Conservation (phyloP, 2,329 filamentous ascomycete genomes). For the Triangularia verruculosa region DNA sequence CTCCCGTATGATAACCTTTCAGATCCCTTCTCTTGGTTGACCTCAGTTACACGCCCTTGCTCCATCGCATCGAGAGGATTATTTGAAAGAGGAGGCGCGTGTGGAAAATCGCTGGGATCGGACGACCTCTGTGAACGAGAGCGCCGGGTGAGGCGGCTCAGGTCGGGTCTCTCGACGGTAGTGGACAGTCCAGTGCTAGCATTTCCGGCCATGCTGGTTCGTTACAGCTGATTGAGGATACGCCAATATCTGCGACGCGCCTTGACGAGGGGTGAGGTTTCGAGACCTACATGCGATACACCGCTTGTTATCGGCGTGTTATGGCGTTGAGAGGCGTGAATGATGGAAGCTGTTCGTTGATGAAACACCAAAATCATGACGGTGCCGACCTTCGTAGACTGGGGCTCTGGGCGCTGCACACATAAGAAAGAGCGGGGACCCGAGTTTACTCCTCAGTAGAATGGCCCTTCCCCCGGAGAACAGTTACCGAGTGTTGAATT, state of each 20-base stretch:
- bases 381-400: no score
- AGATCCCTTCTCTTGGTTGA: neutral
- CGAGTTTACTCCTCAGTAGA: neutral
- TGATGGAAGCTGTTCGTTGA: neutral
- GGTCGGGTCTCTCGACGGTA: neutral
- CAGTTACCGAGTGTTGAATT: neutral
- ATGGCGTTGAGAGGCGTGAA: neutral
- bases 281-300: no score
- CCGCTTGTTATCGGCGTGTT: no score
- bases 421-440: neutral
- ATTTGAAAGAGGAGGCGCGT: neutral
- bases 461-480: neutral
- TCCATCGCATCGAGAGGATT: conserved; percentile 11
- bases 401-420: neutral
- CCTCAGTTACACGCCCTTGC: neutral
- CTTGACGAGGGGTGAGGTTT: neutral
- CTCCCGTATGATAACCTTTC: neutral
- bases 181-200: neutral
- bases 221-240: neutral
- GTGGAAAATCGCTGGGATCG: neutral
- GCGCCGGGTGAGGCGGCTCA: neutral
- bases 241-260: neutral
- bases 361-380: neutral
- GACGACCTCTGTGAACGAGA: neutral
- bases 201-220: neutral